Conservation (phyloP, 192 early-diverging fungal genomes). For the Mortierella antarctica region DNA sequence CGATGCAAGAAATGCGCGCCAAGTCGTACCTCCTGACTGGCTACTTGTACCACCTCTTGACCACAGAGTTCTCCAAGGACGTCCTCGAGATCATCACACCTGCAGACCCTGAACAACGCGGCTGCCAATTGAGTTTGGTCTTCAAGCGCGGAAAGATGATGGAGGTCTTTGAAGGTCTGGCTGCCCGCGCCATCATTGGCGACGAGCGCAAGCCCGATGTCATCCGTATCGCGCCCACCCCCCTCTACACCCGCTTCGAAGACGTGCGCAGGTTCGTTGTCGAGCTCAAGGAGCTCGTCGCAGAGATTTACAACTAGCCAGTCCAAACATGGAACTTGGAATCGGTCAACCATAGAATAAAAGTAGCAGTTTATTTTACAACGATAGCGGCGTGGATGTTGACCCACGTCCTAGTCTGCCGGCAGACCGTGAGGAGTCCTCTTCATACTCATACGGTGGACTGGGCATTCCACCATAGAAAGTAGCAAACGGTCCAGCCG, state of each 20-base stretch:
- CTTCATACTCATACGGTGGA: conserved; percentile 15
- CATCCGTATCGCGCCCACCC: conserved; percentile 89
- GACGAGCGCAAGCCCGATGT: conserved; percentile 94
- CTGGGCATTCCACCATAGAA: conserved; percentile 4
- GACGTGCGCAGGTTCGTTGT: conserved; percentile 81
- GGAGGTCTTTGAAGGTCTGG: conserved; percentile 71
- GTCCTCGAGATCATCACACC: conserved; percentile 82
- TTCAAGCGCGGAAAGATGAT: conserved; percentile 67
- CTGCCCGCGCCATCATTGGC: conserved; percentile 74
- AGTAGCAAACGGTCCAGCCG: not conserved
- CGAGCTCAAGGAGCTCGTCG: conserved; percentile 63
- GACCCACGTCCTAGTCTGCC: not conserved
- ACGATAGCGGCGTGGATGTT: not conserved
- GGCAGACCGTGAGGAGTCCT: not conserved
- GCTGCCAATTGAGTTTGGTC: conserved; percentile 86
- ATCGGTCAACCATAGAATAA: not conserved
- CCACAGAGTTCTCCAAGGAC: conserved; percentile 38
- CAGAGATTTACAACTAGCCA: conserved; percentile 38
- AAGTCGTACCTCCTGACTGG: conserved; percentile 86
- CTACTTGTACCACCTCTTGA: conserved; percentile 86
- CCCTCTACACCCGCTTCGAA: conserved; percentile 89
- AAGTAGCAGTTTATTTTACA: not conserved
- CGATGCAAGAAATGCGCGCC: conserved; percentile 72
- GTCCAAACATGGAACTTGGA: not conserved
- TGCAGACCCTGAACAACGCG: conserved; percentile 74